phyloP scores from a whole-genome alignment of 305 asterid species.

The Withania somnifera region DNA sequence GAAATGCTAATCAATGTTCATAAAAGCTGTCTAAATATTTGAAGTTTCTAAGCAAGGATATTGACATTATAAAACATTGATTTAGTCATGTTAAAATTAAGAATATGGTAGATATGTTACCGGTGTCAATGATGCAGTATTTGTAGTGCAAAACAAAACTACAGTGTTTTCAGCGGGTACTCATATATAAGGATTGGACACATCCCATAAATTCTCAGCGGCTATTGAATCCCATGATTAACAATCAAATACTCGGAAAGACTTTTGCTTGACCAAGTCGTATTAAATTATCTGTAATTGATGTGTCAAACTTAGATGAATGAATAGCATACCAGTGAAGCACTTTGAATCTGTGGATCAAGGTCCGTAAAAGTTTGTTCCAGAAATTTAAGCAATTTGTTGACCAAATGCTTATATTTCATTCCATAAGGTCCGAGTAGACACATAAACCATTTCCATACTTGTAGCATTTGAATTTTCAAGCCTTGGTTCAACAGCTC shows the following conservation, averaged over 20 bases:
- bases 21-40: neutral
- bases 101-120: neutral
- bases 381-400: constrained; percentile 65
- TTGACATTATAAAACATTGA: neutral
- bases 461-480: constrained; percentile 63
- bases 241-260: neutral
- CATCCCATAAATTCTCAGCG: neutral
- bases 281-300: neutral
- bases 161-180: neutral
- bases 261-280: neutral
- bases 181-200: neutral
- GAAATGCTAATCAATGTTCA: neutral
- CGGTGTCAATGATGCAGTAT: neutral
- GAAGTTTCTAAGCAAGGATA: neutral
- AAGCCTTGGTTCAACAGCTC: constrained; percentile 49
- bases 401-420: constrained; percentile 46
- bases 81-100: neutral
- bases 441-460: constrained; percentile 73
- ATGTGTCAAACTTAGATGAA: neutral
- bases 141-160: neutral
- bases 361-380: constrained; percentile 56
- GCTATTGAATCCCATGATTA: neutral
- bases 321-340: constrained; percentile 49
- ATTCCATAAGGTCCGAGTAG: constrained; percentile 50
- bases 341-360: constrained; percentile 65